Base-by-base conservation (phyloP, 176 grass and related monocot genomes). In the Aegilops speltoides region DNA sequence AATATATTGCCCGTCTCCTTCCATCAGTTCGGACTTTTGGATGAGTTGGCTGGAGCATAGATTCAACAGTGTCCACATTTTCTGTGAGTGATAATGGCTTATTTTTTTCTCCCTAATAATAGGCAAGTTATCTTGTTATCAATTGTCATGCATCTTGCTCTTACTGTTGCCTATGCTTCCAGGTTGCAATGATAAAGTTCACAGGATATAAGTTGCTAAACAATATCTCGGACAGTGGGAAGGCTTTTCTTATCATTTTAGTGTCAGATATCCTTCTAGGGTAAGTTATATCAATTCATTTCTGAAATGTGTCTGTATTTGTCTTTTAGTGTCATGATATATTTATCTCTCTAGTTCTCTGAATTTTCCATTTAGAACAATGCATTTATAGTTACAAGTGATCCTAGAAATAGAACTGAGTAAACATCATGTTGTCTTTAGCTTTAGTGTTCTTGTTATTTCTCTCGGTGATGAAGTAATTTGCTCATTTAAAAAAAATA, bases 141-240 rank as follows among this genome's bases (percentile, higher is more conserved):
- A 46, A 14, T 46, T 74, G 38, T 14, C n/a, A 28, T 57, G 37
- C 15, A 88, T 77, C 77, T 85, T 81, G 85, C n/a, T 81, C 71
- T 80, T 19, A 38, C 4, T 67, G 10, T 15, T 26, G 68, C 17
- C 36, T 79, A 62, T 52, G 16, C 64, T 28, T 91, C 89, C 86
- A 96, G 94, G 97, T 98, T 91, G 92, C 97, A n/a, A 80, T 98
- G 92, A 88, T 96, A 41, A 98, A 94, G 87, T 98, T 98, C 86
- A 98, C 97, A 80, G 92, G 97, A 87, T 98, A 98, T 89, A 98
- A 98, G 79, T 82, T 98, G 60, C 73, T 98, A 86, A 98, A 87
- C 83, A 96, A 94, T 38, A 88, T 96, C 84, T 91, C 94, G 60
- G 94, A 98, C 79, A 79, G 84, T 65, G 94, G 94, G 87, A 98